Percentiles rank a stretch among this genome's conserved stretches.
These are phyloP conservation scores for Larix kaempferi DNA, from an alignment of 75 land plant species.

Conservation along the genomic window DNA sequence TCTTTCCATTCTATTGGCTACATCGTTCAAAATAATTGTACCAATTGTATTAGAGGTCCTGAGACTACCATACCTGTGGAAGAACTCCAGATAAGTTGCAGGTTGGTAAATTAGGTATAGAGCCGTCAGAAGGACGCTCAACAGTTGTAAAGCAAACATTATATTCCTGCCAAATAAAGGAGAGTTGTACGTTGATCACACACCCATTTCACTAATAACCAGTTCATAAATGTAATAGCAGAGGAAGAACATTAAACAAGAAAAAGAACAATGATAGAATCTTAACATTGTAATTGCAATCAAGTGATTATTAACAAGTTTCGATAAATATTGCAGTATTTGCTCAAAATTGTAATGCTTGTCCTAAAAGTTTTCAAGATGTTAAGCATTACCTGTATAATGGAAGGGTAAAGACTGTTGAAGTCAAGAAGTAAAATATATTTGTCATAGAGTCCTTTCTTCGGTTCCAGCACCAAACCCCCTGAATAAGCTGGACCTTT, in stretches of 20 bases:
- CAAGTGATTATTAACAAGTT: neutral
- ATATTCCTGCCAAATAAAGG: constrained; percentile 63
- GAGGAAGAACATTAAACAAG: neutral
- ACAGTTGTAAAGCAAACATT: constrained; percentile 99
- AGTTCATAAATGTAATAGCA: neutral
- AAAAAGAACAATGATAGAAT: neutral
- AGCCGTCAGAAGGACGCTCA: constrained; percentile 71
- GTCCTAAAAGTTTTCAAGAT: neutral
- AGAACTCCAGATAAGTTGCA: constrained; percentile 65
- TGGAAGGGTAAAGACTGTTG: constrained; percentile 99
- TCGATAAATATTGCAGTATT: neutral
- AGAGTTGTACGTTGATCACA: neutral
- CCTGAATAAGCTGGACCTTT: constrained; percentile 94
- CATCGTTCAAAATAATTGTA: neutral
- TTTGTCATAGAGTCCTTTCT: constrained; percentile 97
- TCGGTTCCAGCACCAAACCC: constrained; percentile 96
- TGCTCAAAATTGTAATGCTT: neutral
- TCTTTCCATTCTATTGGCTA: neutral
- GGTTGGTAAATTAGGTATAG: constrained; percentile 64
- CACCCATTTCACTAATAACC: neutral
- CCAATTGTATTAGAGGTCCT: neutral
- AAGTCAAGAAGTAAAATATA: constrained; percentile 92
- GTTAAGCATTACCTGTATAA: constrained; percentile 77
- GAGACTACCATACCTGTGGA: constrained; percentile 91
- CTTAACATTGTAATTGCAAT: neutral